A percentile compares a stretch with the other conserved stretches of the same genome.
Evolutionary conservation across 345 rosid genomes (phyloP).

Genomic region (Eucalyptus erythrocorys): DNA sequence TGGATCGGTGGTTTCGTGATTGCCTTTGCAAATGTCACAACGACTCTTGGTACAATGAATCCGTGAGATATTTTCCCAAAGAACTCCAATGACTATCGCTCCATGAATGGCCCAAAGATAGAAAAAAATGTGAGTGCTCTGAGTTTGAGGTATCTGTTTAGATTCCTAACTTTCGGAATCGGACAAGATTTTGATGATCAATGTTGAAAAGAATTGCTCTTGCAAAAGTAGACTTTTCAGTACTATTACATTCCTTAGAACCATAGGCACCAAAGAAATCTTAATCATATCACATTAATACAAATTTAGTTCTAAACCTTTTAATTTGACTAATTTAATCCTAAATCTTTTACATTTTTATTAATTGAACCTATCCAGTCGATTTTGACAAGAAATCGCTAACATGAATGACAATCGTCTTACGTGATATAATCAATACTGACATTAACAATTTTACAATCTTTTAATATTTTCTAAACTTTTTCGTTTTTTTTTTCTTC

Average conservation of each 20-base stretch:
- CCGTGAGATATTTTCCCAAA: neutral
- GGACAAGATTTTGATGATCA: neutral
- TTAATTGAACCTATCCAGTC: too few species aligned
- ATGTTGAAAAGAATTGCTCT: neutral
- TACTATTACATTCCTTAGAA: neutral
- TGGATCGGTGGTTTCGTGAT: neutral
- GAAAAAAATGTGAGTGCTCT: neutral
- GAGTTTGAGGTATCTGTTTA: neutral
- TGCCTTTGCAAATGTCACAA: neutral
- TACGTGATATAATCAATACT: neutral
- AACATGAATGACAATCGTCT: fast-evolving
- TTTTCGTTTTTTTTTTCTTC: neutral
- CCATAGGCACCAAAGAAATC: neutral
- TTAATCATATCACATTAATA: neutral
- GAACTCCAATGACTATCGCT: neutral
- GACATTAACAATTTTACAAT: neutral
- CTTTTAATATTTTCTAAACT: too few species aligned
- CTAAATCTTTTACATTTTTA: too few species aligned
- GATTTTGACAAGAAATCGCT: neutral
- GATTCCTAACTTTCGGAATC: neutral
- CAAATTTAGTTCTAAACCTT: fast-evolving
- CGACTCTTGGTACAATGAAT: neutral
- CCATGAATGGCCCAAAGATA: neutral
- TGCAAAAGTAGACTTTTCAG: neutral
- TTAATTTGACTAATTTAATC: too few species aligned